Percentiles rank a stretch among this genome's conserved stretches.
Evolutionary conservation across 2,329 filamentous ascomycete genomes (phyloP).

Genomic region (Clarireedia homoeocarpa): DNA sequence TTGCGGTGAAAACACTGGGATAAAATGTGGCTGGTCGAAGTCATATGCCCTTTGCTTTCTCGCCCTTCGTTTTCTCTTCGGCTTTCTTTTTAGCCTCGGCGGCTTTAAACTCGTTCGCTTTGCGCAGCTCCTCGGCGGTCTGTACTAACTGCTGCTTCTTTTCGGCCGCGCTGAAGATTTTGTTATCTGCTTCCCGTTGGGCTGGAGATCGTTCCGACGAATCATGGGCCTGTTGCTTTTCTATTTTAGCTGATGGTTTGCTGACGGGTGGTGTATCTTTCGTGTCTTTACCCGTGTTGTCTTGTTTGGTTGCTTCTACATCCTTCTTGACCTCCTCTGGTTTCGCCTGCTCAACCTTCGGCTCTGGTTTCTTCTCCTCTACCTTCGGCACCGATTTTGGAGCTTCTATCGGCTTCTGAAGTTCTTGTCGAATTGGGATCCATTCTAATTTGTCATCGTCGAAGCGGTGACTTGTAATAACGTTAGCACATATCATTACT

Average conservation of each 20-base stretch:
- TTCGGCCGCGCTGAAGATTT: constrained; percentile 6
- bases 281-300: neutral
- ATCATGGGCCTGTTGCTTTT: neutral
- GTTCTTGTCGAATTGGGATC: constrained; percentile 15
- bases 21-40: neutral
- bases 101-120: constrained; percentile 6
- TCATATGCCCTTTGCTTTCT: neutral
- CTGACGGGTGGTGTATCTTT: neutral
- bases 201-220: constrained; percentile 1
- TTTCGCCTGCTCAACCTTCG: constrained; percentile 38
- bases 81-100: constrained; percentile 3
- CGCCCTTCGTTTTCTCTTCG: constrained; percentile 2
- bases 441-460: constrained; percentile 33
- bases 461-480: constrained; percentile 33
- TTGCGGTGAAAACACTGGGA: neutral
- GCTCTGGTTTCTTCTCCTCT: constrained; percentile 18
- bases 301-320: neutral
- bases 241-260: constrained; percentile 5
- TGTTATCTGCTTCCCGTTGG: constrained; percentile 4
- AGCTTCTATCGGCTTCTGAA: constrained; percentile 3
- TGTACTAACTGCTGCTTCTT: constrained; percentile 6
- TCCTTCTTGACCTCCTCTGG: constrained; percentile 22
- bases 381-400: constrained; percentile 20
- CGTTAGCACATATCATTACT: neutral
- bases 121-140: constrained; percentile 9